Base-by-base conservation (phyloP, 768 basidiomycete genomes). In the Nevesoporus exiguus region DNA sequence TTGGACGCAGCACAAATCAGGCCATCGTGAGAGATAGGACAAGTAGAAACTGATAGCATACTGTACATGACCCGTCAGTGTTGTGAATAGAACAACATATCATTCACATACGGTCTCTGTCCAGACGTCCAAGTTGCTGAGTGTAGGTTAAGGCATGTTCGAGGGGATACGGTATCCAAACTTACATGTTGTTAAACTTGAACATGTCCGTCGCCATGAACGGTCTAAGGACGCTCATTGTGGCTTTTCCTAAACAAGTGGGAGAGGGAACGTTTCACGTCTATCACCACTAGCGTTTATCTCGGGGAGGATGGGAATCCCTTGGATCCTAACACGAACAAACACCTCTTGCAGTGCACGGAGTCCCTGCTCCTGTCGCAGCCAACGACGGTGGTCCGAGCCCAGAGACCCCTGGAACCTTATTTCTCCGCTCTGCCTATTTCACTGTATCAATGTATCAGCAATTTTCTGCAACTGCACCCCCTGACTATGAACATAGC, bases 41-140 rank as follows among this genome's bases (percentile, higher is more conserved):
- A 97, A 73, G 68, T 98, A 97, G 70, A 96, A 97, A 22, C 80
- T 81, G 62, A 92, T 86, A 45, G 86, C 86, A 70, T 94, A 98
- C 90, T 95, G 17, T 5, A 46, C 5, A 36, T 30, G 44, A 30
- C 9, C 19, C 29, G 53, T 61, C 25, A 57, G 49, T n/a, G 47
- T 4, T 19, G 46, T 15, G 36, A 21, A 47, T 34, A 17, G 39
- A 25, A 34, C 21, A 49, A 5, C 6, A 50, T 15, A 6, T 7
- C 24, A 74, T 85, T 65, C n/a, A n/a, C n/a, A n/a, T 62, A 93
- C 95, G 21, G 97, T 98, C 73, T 98, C 96, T 42, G 97, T 98
- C 93, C 93, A 98, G 42, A 94, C 77, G 70, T 98, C 96, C 65
- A 96, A 74, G 72, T 99, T 98, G 56, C 92, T 93, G 70, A 1